phyloP scores from a whole-genome alignment of 176 grass and related monocot genomes.

The Carex littledalei region DNA sequence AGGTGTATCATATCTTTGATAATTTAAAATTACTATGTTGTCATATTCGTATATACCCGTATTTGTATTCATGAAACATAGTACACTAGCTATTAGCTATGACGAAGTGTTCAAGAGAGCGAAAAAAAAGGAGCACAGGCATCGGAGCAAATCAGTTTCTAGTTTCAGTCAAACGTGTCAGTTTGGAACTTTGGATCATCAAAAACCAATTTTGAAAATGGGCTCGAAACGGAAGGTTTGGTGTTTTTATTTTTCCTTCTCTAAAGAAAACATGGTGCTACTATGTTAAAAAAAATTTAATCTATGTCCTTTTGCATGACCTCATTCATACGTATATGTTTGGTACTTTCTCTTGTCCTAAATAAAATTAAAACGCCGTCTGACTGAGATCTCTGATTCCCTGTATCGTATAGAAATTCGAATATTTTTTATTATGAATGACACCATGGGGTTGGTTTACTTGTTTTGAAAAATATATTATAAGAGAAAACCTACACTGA shows the following conservation, averaged over 20 bases:
- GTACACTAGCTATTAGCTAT: background rate
- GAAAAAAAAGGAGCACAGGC: no score
- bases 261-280: no score
- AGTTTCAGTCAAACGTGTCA: background rate
- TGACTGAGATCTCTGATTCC: background rate
- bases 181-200: background rate
- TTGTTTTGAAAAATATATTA: no score
- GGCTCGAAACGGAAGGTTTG: background rate
- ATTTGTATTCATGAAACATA: no score
- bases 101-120: background rate
- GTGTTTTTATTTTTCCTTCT: background rate
- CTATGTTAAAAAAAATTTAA: background rate
- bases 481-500: background rate
- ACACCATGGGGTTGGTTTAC: no score
- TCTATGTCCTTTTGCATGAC: slow-evolving; percentile 9
- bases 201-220: background rate
- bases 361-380: background rate
- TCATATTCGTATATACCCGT: no score
- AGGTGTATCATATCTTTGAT: no score
- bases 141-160: background rate
- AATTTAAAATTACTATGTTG: no score
- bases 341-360: background rate
- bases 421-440: background rate
- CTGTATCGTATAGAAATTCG: background rate
- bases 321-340: slow-evolving; percentile 1